Percentiles rank a stretch among this genome's conserved stretches.
Conservation (phyloP, 306 rosid species). For the Trifolium dubium region DNA sequence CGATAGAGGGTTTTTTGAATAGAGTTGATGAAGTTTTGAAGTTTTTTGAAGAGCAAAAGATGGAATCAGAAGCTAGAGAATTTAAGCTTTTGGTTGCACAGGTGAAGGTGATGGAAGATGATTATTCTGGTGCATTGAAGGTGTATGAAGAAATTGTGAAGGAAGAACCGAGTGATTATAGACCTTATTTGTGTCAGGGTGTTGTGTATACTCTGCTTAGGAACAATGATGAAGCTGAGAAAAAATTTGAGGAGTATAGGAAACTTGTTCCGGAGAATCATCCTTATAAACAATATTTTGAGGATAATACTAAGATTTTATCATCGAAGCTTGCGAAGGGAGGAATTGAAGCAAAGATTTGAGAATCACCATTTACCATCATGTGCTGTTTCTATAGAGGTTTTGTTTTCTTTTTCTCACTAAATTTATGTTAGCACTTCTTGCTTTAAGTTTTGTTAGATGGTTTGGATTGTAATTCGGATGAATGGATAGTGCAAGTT, state of each 20-base stretch:
- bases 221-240: constrained; percentile 78
- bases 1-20: constrained; percentile 45
- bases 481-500: neutral
- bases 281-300: constrained; percentile 75
- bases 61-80: constrained; percentile 70
- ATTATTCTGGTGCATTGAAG: constrained; percentile 68
- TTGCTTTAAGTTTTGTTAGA: constrained; percentile 16
- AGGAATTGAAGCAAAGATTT: constrained; percentile 47
- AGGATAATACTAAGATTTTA: constrained; percentile 64
- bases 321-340: constrained; percentile 54
- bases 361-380: constrained; percentile 23
- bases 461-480: constrained; percentile 31
- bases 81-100: constrained; percentile 88
- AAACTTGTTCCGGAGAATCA: constrained; percentile 79
- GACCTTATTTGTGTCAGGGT: constrained; percentile 89
- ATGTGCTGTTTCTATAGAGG: constrained; percentile 45
- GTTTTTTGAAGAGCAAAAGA: constrained; percentile 54
- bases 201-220: constrained; percentile 74
- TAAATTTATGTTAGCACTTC: neutral
- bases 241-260: constrained; percentile 74
- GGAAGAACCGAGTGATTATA: constrained; percentile 86
- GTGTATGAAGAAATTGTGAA: constrained; percentile 73
- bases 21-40: constrained; percentile 62
- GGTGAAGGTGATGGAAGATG: constrained; percentile 69
- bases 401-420: constrained; percentile 5